Evolutionary conservation across 2,329 filamentous ascomycete species (phyloP).

Genomic region (Sporothrix euskadiensis): DNA sequence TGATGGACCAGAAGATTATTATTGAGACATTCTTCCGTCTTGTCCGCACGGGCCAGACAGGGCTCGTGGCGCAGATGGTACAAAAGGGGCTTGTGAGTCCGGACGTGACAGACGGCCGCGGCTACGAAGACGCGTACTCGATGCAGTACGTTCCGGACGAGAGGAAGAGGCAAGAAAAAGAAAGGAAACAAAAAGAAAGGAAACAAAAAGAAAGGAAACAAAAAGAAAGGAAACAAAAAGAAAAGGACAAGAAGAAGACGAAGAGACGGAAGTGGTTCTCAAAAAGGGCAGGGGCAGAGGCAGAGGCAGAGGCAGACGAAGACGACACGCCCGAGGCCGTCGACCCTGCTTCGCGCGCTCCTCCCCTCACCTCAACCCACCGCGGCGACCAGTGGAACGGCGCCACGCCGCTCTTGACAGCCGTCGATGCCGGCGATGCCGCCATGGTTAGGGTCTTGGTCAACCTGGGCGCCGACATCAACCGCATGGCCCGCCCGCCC

Average conservation of each 20-base stretch:
- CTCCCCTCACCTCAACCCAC: neutral
- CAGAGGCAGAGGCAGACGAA: no score
- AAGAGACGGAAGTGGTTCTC: neutral
- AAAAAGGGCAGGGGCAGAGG: neutral
- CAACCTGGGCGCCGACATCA: slow-evolving; percentile 41
- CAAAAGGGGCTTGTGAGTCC: slow-evolving; percentile 43
- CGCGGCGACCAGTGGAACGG: slow-evolving; percentile 29
- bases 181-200: neutral
- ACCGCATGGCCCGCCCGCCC: slow-evolving; percentile 35
- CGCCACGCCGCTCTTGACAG: slow-evolving; percentile 43
- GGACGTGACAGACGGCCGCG: slow-evolving; percentile 37
- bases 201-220: neutral
- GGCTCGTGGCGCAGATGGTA: slow-evolving; percentile 39
- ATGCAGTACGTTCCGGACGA: neutral
- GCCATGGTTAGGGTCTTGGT: slow-evolving; percentile 42
- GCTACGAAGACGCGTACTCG: neutral
- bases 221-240: neutral
- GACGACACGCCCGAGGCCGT: neutral
- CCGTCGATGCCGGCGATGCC: slow-evolving; percentile 38
- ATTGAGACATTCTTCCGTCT: slow-evolving; percentile 24
- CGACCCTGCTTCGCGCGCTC: neutral
- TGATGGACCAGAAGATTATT: slow-evolving; percentile 32
- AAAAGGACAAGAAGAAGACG: neutral
- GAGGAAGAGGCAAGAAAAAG: neutral
- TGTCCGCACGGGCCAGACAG: slow-evolving; percentile 33